A percentile compares a stretch with the other conserved stretches of the same genome.
phyloP scores from a whole-genome alignment of 805 yeast genomes.

The Yarrowia keelungensis region DNA sequence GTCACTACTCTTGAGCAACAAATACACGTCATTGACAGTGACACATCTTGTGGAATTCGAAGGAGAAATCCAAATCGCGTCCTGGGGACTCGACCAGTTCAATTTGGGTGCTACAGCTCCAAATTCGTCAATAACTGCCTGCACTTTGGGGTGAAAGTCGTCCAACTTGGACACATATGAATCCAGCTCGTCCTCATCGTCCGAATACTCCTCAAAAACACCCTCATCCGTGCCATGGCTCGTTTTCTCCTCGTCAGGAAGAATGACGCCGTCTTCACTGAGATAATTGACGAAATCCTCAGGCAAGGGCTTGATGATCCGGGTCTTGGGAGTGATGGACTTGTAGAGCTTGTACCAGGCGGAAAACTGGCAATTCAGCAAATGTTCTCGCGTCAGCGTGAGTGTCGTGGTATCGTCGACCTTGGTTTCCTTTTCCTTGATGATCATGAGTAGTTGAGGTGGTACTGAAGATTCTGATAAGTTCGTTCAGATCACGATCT shows the following conservation, averaged over 20 bases:
- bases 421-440: conserved; percentile 1
- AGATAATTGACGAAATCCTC: conserved; percentile 64
- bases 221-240: conserved; percentile 80
- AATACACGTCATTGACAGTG: conserved; percentile 74
- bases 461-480: too few species aligned
- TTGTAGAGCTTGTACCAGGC: conserved; percentile 65
- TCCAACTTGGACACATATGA: conserved; percentile 53
- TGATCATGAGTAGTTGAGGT: neutral
- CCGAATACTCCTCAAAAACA: conserved; percentile 52
- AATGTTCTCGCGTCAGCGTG: conserved; percentile 48
- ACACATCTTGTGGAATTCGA: conserved; percentile 77
- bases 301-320: conserved; percentile 65
- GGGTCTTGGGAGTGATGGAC: conserved; percentile 57
- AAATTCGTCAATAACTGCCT: conserved; percentile 54
- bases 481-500: neutral
- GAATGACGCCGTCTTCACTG: conserved; percentile 68
- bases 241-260: conserved; percentile 57
- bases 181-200: conserved; percentile 45
- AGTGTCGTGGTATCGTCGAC: conserved; percentile 9
- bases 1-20: conserved; percentile 84
- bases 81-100: conserved; percentile 98
- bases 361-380: conserved; percentile 62
- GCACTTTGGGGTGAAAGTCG: conserved; percentile 64
- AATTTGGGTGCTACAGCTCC: conserved; percentile 80
- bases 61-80: conserved; percentile 89